phyloP scores from a whole-genome alignment of 1,284 basidiomycete species.

The Rhodotorula glutinis region DNA sequence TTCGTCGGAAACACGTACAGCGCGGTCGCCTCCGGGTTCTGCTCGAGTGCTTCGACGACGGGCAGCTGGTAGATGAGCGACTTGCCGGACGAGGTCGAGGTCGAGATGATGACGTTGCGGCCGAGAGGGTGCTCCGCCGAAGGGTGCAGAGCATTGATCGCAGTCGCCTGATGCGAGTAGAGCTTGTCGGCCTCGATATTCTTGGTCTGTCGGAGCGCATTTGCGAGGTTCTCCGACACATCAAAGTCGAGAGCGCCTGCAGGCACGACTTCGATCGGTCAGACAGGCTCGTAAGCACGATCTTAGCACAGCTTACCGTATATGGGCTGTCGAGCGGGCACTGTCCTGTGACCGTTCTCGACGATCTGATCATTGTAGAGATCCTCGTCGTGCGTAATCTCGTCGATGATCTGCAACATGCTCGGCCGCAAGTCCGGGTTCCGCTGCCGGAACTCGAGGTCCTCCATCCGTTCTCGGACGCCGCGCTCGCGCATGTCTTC shows the following conservation, averaged over 20 bases:
- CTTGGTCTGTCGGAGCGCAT: conserved; percentile 62
- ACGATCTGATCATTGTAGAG: conserved; percentile 70
- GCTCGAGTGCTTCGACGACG: conserved; percentile 65
- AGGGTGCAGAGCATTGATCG: conserved; percentile 63
- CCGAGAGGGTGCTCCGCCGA: conserved; percentile 47
- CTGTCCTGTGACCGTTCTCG: conserved; percentile 54
- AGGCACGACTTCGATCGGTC: not conserved
- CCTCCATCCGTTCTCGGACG: conserved; percentile 33
- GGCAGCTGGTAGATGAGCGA: conserved; percentile 84
- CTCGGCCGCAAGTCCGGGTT: conserved; percentile 58
- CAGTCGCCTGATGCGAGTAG: conserved; percentile 74
- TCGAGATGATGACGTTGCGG: conserved; percentile 80
- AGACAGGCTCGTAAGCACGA: not conserved
- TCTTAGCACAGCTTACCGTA: conserved; percentile 52
- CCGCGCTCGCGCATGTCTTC: conserved; percentile 25
- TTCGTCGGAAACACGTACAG: conserved; percentile 90
- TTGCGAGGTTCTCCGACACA: conserved; percentile 59
- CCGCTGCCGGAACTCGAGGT: conserved; percentile 40
- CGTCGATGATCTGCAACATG: conserved; percentile 59
- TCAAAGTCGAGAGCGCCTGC: conserved; percentile 58
- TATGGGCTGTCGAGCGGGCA: conserved; percentile 57
- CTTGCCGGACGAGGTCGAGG: conserved; percentile 86
- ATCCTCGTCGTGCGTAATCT: conserved; percentile 53
- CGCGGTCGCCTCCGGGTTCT: conserved; percentile 63
- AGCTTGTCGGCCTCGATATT: conserved; percentile 59